These are phyloP conservation scores for Fusarium pseudocircinatum DNA, from an alignment of 2,329 filamentous ascomycete genomes.

Conservation along the genomic window DNA sequence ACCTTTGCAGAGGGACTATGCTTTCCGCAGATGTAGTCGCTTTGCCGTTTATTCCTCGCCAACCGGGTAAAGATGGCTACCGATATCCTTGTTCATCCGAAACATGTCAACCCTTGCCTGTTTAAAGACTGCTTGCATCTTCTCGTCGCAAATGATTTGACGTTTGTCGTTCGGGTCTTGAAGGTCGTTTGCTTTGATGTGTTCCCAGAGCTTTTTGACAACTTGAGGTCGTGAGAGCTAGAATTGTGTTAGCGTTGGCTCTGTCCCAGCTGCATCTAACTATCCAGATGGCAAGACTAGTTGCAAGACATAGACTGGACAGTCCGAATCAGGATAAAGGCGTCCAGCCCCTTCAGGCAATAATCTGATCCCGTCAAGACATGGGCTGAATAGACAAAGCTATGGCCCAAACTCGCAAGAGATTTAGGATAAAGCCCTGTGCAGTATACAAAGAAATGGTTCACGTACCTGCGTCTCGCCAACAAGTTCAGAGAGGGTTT, in stretches of 20 bases:
- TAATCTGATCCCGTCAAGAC: not conserved
- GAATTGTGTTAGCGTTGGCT: constrained; percentile 11
- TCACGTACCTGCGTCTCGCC: constrained; percentile 73
- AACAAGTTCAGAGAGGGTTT: constrained; percentile 73
- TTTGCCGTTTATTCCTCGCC: constrained; percentile 59
- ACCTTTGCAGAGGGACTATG: constrained; percentile 14
- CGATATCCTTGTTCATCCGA: constrained; percentile 97
- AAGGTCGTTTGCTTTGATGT: constrained; percentile 88
- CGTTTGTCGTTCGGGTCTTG: constrained; percentile 93
- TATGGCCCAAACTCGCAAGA: not conserved
- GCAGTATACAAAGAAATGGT: not conserved
- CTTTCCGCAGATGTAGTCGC: not conserved
- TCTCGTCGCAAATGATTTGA: constrained; percentile 91
- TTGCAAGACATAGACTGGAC: not conserved
- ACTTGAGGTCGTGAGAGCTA: constrained; percentile 93
- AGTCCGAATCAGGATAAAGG: not conserved
- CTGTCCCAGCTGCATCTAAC: not conserved
- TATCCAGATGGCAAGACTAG: not conserved
- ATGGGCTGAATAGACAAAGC: not conserved
- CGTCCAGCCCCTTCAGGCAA: not conserved
- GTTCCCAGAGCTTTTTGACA: constrained; percentile 95
- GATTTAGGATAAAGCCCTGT: not conserved
- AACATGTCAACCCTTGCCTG: constrained; percentile 96
- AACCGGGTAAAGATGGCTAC: constrained; percentile 85
- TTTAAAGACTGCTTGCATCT: constrained; percentile 92